A percentile compares a stretch with the other conserved stretches of the same genome.
Evolutionary conservation across 768 basidiomycete species (phyloP).

Genomic region (Rhodotorula sphaerocarpa): DNA sequence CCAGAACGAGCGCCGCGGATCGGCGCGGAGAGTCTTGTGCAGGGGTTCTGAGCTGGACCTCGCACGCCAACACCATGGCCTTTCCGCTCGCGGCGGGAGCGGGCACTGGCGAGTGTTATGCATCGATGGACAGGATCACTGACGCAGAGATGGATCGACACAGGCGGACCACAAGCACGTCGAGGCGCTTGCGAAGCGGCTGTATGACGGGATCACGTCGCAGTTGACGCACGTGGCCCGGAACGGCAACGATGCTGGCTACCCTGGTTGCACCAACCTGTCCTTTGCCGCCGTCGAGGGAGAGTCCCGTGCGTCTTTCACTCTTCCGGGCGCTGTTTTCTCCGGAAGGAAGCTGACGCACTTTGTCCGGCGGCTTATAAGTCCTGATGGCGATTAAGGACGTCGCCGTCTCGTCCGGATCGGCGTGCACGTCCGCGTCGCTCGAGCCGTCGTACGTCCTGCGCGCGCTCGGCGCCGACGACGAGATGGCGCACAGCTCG

Average conservation of each 20-base stretch:
- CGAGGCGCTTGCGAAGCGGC: constrained; percentile 64
- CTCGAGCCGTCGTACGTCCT: constrained; percentile 97
- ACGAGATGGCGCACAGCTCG: constrained; percentile 98
- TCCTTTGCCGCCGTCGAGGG: constrained; percentile 25
- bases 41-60: constrained; percentile 71
- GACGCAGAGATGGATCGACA: too few relatives aligned
- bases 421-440: constrained; percentile 96
- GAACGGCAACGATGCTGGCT: constrained; percentile 85
- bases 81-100: too few relatives aligned
- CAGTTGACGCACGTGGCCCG: constrained; percentile 84
- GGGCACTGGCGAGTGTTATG: too few relatives aligned
- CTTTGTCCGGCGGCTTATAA: background rate
- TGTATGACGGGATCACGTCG: constrained; percentile 70
- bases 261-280: constrained; percentile 63
- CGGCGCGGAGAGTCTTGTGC: constrained; percentile 60
- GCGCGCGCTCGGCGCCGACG: constrained; percentile 87
- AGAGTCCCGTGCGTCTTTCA: constrained; percentile 19
- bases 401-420: constrained; percentile 92
- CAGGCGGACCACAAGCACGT: constrained; percentile 75
- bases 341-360: background rate
- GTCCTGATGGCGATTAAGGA: constrained; percentile 98
- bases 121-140: too few relatives aligned
- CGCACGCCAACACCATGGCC: background rate
- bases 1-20: constrained; percentile 17
- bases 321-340: background rate